Conservation (phyloP, 2,329 filamentous ascomycete genomes). For the Karstenula rhodostoma region DNA sequence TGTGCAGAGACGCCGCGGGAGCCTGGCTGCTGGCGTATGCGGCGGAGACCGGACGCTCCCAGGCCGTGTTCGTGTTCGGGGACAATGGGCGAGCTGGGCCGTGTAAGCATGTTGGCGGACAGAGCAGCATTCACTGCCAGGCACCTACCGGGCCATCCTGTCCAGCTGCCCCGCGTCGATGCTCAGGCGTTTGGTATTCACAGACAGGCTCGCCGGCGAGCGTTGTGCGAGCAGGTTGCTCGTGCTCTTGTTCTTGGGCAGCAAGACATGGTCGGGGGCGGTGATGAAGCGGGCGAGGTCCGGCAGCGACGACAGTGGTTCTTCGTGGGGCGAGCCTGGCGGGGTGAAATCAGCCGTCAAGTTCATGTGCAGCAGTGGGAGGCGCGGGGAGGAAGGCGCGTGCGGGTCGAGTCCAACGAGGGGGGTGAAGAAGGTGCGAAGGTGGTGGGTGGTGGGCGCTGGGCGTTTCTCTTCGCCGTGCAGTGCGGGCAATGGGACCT, state of each 20-base stretch:
- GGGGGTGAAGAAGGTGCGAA: slow-evolving; percentile 1
- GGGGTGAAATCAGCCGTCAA: slow-evolving; percentile 37
- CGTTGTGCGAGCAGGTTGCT: slow-evolving; percentile 55
- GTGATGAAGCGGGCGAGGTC: slow-evolving; percentile 27
- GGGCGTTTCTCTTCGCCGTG: not conserved
- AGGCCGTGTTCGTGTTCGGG: slow-evolving; percentile 87
- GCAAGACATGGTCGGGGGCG: slow-evolving; percentile 36
- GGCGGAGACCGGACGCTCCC: slow-evolving; percentile 84
- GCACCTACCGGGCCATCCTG: slow-evolving; percentile 74
- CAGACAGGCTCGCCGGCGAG: slow-evolving; percentile 46
- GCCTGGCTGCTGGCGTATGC: slow-evolving; percentile 88
- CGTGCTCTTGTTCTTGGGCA: slow-evolving; percentile 60
- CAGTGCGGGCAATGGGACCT: not conserved
- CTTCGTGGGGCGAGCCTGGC: slow-evolving; percentile 47
- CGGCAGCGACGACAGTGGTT: slow-evolving; percentile 35
- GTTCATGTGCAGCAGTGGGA: slow-evolving; percentile 26
- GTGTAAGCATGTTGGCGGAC: slow-evolving; percentile 17
- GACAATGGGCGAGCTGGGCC: slow-evolving; percentile 77
- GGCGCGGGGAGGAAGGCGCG: slow-evolving; percentile 5
- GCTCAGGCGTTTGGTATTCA: slow-evolving; percentile 74
- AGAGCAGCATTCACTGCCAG: slow-evolving; percentile 15
- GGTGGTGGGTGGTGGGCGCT: not conserved
- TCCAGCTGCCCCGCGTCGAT: slow-evolving; percentile 77
- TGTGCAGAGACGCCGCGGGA: slow-evolving; percentile 67
- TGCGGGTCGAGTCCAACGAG: not conserved